Conservation (phyloP, 208 protist species). For the Trypanosoma avium region DNA sequence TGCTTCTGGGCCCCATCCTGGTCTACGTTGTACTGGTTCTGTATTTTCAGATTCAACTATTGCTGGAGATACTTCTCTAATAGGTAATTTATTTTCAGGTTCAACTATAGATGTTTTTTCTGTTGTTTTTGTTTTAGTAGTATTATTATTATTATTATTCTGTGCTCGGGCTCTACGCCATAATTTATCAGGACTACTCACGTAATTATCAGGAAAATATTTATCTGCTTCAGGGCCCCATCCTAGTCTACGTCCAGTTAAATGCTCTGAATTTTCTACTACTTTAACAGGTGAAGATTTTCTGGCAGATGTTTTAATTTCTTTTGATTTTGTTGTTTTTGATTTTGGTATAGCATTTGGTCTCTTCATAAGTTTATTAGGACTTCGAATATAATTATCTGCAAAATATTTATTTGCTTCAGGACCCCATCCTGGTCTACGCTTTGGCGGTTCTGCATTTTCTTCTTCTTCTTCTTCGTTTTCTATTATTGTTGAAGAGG, state of each 20-base stretch:
- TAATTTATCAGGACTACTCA: slow-evolving; percentile 58
- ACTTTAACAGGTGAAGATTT: no score
- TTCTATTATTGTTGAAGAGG: neutral
- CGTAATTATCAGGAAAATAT: slow-evolving; percentile 70
- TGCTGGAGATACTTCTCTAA: neutral
- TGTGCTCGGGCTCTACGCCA: slow-evolving; percentile 7
- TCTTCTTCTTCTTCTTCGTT: neutral
- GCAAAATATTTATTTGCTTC: slow-evolving; percentile 72
- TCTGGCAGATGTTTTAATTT: no score
- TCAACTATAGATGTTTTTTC: neutral
- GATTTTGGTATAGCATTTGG: no score
- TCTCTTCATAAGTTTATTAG: no score
- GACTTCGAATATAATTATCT: slow-evolving; percentile 67
- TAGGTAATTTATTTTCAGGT: neutral
- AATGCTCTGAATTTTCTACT: no score
- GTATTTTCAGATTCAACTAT: neutral
- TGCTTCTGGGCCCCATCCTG: slow-evolving; percentile 72
- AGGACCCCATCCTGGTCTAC: slow-evolving; percentile 56
- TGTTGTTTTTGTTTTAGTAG: neutral
- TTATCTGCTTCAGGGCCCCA: slow-evolving; percentile 78
- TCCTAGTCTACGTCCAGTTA: slow-evolving; percentile 27
- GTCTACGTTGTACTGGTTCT: slow-evolving; percentile 3
- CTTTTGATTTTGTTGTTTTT: no score
- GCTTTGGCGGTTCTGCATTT: neutral
- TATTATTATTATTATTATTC: neutral